A percentile compares a stretch with the other conserved stretches of the same genome.
Conservation (phyloP, 192 early-diverging fungal genomes). For the Backusella psychrophila region DNA sequence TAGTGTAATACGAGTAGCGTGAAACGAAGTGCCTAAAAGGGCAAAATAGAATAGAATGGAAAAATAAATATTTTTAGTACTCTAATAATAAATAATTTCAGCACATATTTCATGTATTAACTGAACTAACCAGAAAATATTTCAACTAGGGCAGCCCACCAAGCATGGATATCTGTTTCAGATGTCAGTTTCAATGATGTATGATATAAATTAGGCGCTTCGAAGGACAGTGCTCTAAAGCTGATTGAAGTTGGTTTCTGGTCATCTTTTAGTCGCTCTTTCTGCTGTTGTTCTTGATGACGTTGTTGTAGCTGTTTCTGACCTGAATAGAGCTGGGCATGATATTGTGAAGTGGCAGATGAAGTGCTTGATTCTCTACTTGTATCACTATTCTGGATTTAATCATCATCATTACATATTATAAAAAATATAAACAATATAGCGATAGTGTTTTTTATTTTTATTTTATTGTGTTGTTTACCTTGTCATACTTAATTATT, state of each 20-base stretch:
- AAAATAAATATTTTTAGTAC: background rate
- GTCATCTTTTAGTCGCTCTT: background rate
- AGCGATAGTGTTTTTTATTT: background rate
- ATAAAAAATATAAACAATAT: background rate
- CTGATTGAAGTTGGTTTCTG: background rate
- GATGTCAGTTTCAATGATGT: slow-evolving; percentile 35
- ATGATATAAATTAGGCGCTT: slow-evolving; percentile 40
- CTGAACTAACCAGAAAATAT: slow-evolving; percentile 23
- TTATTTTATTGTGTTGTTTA: background rate
- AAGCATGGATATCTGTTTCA: slow-evolving; percentile 37
- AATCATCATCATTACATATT: slow-evolving; percentile 9
- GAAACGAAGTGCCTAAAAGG: slow-evolving; percentile 23
- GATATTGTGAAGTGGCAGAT: slow-evolving; percentile 25
- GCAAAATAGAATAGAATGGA: background rate
- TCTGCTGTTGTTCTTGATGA: background rate
- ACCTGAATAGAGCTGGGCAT: slow-evolving; percentile 30
- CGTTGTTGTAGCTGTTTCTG: slow-evolving; percentile 27
- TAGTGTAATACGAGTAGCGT: slow-evolving; percentile 34
- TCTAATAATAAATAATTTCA: background rate
- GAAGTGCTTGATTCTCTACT: slow-evolving; percentile 9
- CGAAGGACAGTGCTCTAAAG: slow-evolving; percentile 23
- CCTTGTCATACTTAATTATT: slow-evolving; percentile 2
- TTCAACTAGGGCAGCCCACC: slow-evolving; percentile 40
- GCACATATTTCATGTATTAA: background rate
- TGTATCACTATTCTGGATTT: slow-evolving; percentile 11